Base-by-base conservation (phyloP, 164 flowering plant genomes). In the Protea cynaroides region DNA sequence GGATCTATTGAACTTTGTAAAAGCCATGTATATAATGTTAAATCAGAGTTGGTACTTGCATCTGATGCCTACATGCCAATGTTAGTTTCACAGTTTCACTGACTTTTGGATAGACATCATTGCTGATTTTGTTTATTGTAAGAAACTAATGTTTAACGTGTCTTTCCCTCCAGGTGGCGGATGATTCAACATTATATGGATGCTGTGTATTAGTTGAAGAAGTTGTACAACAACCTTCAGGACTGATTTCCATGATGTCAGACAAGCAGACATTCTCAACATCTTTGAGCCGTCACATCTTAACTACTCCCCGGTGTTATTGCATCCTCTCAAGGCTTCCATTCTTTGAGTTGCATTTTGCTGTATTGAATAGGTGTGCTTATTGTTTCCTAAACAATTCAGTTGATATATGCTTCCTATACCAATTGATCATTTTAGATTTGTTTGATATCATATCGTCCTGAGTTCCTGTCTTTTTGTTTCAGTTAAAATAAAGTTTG, bases 301-400 rank as follows among this genome's bases (percentile, higher is more conserved):
- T 95, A 68, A 87, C 94, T 25, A 88, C 99, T n/a, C 82, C 81
- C 21, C 89, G 99, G 55, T 95, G 99, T 75, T 92, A 95, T 72
- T 95, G 99, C 89, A 86, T 95, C 76, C 83, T 95, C 58, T 82
- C 99, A 51, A 84, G 99, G 76, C 83, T 95, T 78, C 99, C 99
- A 24, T 90, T 84, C 65, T 95, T 92, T 69, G 94, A 92, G 62
- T 78, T 95, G 69, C 99, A 95, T 79, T 95, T 92, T 73, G 94
- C 92, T 61, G 81, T 95, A 46, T 70, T 95, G 70, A 90, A 86
- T 69, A 95, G 97, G 99, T 95, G 44, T 21, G 72, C 60, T 29
- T 11, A 58, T 58, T 34, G 10, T 54, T 25, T 23, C 59, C 22
- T 17, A 36, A 52, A 17, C 25, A n/a, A 15, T 63, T 63, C 23